A percentile compares a stretch with the other conserved stretches of the same genome.
phyloP scores from a whole-genome alignment of 345 rosid genomes.

The Rhodomyrtus tomentosa region DNA sequence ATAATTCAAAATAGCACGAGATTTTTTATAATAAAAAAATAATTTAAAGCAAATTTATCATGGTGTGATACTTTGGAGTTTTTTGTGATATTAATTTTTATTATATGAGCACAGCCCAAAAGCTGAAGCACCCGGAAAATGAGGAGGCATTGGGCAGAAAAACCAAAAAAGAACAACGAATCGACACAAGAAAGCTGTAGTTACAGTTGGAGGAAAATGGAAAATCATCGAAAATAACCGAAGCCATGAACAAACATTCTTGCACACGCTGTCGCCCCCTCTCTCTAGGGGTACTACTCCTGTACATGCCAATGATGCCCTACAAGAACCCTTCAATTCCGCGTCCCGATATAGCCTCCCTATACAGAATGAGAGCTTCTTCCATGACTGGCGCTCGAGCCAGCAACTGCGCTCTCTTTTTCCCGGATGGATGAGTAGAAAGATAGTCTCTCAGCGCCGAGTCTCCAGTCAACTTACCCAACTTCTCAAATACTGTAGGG shows the following conservation, averaged over 20 bases:
- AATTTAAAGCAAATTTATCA: no score
- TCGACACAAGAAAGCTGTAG: neutral
- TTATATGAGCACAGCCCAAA: neutral
- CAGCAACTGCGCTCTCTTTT: conserved; percentile 62
- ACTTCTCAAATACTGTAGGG: conserved; percentile 70
- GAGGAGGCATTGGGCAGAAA: neutral
- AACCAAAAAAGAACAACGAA: neutral
- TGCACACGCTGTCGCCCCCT: neutral
- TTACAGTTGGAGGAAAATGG: neutral
- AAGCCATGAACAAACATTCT: neutral
- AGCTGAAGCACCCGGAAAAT: neutral
- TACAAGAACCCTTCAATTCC: conserved; percentile 79
- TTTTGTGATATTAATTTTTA: no score
- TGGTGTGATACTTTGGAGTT: no score
- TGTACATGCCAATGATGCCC: neutral
- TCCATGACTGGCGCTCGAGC: conserved; percentile 84
- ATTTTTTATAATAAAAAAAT: no score
- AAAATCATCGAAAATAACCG: neutral
- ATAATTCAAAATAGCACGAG: no score
- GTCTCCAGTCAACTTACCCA: conserved; percentile 52
- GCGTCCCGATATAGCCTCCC: conserved; percentile 50
- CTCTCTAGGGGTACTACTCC: neutral
- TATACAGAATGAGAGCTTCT: conserved; percentile 68
- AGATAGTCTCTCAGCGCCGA: conserved; percentile 47
- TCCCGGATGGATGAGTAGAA: conserved; percentile 94